Evolutionary conservation across 2,329 filamentous ascomycete species (phyloP).

Genomic region (Cercospora brassicicola): DNA sequence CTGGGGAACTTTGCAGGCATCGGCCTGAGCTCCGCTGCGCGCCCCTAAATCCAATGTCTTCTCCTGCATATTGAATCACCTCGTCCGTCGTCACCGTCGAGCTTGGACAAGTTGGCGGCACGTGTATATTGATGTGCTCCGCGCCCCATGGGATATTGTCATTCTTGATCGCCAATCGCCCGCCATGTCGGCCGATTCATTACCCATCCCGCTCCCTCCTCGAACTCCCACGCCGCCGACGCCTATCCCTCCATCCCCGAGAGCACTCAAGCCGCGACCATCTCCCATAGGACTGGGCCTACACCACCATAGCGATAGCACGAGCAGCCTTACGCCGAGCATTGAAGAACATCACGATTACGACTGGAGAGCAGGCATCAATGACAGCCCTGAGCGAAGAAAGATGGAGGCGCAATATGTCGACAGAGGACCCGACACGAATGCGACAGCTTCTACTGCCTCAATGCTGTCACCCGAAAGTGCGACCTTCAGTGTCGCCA

Average conservation of each 20-base stretch:
- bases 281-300: slow-evolving; percentile 25
- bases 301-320: slow-evolving; percentile 30
- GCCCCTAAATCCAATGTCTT: neutral
- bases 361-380: slow-evolving; percentile 34
- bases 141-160: neutral
- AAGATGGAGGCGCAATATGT: slow-evolving; percentile 10
- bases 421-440: slow-evolving; percentile 12
- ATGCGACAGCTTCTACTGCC: slow-evolving; percentile 25
- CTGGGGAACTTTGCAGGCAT: neutral
- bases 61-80: neutral
- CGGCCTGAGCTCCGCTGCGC: neutral
- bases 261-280: slow-evolving; percentile 10
- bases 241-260: slow-evolving; percentile 21
- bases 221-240: slow-evolving; percentile 65
- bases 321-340: slow-evolving; percentile 25
- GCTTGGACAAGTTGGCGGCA: slow-evolving; percentile 2
- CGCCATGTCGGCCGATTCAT: slow-evolving; percentile 57
- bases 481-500: slow-evolving; percentile 30
- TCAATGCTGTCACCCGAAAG: slow-evolving; percentile 36
- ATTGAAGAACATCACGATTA: slow-evolving; percentile 37
- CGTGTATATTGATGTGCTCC: neutral
- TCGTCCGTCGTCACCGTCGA: neutral
- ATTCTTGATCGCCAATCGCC: neutral
- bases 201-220: slow-evolving; percentile 61
- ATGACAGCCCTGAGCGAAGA: slow-evolving; percentile 27